Base-by-base conservation (phyloP, 768 basidiomycete species). In the Pleurotus tuber-regium region DNA sequence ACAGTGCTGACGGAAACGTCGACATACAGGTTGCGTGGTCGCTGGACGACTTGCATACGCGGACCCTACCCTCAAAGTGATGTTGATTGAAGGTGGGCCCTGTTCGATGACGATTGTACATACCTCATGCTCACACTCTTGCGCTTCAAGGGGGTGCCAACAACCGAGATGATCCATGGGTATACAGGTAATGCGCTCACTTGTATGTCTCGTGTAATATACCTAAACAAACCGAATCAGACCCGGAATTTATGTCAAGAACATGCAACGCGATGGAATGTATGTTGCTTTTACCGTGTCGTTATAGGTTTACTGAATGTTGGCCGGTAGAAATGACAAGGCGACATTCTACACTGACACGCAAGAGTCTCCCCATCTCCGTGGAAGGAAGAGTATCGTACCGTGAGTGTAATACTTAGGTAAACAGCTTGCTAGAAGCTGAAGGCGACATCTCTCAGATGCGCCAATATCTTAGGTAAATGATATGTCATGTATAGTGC, bases 131-230 rank as follows among this genome's bases (percentile, higher is more conserved):
- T 41, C 29, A 23, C 30, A 18, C 1, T 5, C 19, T 56, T 41
- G 23, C 38, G 43, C 3, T 10, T 21, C 38, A 23, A 84, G 83
- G 74, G 49, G 84, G 85, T 52, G 80, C 81, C 16, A 86, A 86
- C 72, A 87, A 86, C 67, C 73, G 82, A 11, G 84, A 86, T 57
- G 85, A 87, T 54, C 85, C 84, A 38, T 86, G 83, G 84, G 86
- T 87, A 43, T 87, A 86, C 63, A 70, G 82, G 76, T 76, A 57
- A 29, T 16, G 18, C 4, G 4, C 1, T 12, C 31, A 23, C 19
- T 14, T 30, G 7, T 1, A n/a, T 44, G 23, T 33, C n/a, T 9
- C 19, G 21, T 25, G 10, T 9, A 28, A 23, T 9, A 50, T 33
- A 4, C 1, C 2, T 30, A 4, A 21, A 12, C 41, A 6, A 2